A percentile compares a stretch with the other conserved stretches of the same genome.
Conservation (phyloP, 495 filamentous ascomycete genomes). For the Penicillium canescens region DNA sequence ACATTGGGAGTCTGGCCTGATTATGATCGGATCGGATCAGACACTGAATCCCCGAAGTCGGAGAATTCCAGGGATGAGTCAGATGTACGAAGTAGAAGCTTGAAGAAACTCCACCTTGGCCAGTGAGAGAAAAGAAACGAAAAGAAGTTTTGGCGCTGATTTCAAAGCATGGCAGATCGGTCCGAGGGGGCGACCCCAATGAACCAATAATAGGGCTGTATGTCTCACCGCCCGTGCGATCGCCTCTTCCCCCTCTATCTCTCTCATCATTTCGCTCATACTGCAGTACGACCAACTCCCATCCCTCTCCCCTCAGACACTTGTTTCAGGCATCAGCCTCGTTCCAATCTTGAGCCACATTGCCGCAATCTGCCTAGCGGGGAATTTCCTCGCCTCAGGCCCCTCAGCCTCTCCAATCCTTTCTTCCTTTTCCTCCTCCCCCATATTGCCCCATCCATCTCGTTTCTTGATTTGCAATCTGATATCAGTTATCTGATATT, state of each 20-base stretch:
- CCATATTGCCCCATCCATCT: not conserved
- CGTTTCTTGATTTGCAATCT: not conserved
- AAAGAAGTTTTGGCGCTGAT: slow-evolving; percentile 2
- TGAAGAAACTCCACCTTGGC: not conserved
- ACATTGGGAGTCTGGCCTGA: not conserved
- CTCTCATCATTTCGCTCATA: slow-evolving; percentile 1
- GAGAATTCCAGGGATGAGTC: not conserved
- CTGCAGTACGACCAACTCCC: not conserved
- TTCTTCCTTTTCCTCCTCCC: slow-evolving; percentile 6
- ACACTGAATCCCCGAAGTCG: not conserved
- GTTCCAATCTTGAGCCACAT: slow-evolving; percentile 5
- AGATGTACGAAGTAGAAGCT: not conserved
- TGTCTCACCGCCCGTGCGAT: slow-evolving; percentile 5
- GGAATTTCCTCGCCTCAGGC: slow-evolving; percentile 7
- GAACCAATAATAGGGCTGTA: not conserved
- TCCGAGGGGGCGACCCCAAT: not conserved
- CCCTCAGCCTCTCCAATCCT: slow-evolving; percentile 6
- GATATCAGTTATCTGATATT: not conserved
- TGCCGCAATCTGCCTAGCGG: slow-evolving; percentile 9
- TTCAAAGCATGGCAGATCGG: slow-evolving; percentile 9
- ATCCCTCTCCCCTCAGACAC: not conserved
- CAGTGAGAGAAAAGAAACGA: slow-evolving; percentile 2
- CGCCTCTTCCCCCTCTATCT: not conserved
- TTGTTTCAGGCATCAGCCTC: slow-evolving; percentile 2
- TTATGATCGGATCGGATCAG: not conserved